phyloP scores from a whole-genome alignment of 1,284 basidiomycete genomes.

The Peniophora sp. region DNA sequence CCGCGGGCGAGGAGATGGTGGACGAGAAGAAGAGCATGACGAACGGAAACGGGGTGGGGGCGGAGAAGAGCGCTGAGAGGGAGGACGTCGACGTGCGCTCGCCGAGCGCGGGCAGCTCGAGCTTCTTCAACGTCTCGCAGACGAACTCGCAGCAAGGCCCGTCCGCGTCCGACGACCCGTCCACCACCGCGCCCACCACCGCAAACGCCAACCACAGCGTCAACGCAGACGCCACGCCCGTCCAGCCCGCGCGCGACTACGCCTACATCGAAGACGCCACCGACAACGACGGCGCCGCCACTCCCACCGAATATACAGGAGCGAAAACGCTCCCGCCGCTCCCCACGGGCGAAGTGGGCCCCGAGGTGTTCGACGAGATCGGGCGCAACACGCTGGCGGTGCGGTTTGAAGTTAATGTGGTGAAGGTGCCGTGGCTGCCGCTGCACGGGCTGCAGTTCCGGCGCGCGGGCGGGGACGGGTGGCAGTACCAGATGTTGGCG shows the following conservation, averaged over 20 bases:
- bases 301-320: conserved; percentile 16
- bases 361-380: conserved; percentile 66
- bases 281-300: conserved; percentile 49
- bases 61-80: conserved; percentile 6
- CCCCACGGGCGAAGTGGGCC: conserved; percentile 57
- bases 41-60: conserved; percentile 47
- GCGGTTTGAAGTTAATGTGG: conserved; percentile 89
- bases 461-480: conserved; percentile 85
- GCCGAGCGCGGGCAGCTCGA: conserved; percentile 67
- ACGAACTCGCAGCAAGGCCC: conserved; percentile 39
- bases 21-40: conserved; percentile 37
- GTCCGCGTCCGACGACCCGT: conserved; percentile 24
- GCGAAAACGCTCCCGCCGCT: conserved; percentile 28
- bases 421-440: conserved; percentile 92
- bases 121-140: conserved; percentile 69
- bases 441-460: conserved; percentile 96
- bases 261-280: conserved; percentile 14
- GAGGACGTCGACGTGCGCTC: conserved; percentile 19
- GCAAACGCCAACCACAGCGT: conserved; percentile 31
- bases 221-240: conserved; percentile 58
- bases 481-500: conserved; percentile 98
- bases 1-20: conserved; percentile 17
- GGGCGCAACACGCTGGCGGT: conserved; percentile 75
- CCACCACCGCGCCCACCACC: conserved; percentile 20
- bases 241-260: conserved; percentile 41